Base-by-base conservation (phyloP, 345 rosid genomes). In the Rhizophora apiculata region DNA sequence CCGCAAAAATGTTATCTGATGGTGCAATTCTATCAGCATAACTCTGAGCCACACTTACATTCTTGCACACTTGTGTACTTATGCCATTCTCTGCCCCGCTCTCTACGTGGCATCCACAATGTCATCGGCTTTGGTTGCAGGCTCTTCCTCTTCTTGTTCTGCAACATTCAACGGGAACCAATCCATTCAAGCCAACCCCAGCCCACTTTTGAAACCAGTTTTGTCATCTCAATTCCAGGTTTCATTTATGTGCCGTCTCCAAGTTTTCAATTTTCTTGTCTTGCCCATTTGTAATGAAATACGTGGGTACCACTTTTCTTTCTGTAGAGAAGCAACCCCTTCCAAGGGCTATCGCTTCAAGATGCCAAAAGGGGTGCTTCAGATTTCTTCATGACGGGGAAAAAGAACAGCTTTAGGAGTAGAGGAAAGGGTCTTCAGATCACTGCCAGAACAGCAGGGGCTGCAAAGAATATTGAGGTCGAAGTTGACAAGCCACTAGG, bases 401-500 rank as follows among this genome's bases (percentile, higher is more conserved):
- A 65, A 36, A 83, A 73, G 58, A 64, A 46, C 20, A 70, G 62
- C 48, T 54, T 52, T 52, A 39, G 60, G 15, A 52, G 69, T 26
- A 32, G 43, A 51, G 73, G 67, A 68, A 85, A 77, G 76, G 80
- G 84, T 64, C 74, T 86, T 31, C 79, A 84, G 82, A 69, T 93
- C 67, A 80, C 70, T 64, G 94, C 91, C 10, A 88, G 84, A 72
- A 84, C 94, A 55, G 85, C 96, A 31, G 86, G 90, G 57, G 87
- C 97, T 60, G 78, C 97, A 1, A 93, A 89, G 75, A 81, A 71
- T 22, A 85, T 93, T 64, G 98, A 93, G 83, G 98, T 78, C 60
- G 98, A 93, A 71, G 97, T 93, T 53, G 98, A 94, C 82, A 94
- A 94, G 86, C 98, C 98, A 59, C 68, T 93, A 4, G 98, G 98